Evolutionary conservation across 2,329 filamentous ascomycete genomes (phyloP).

Genomic region (Parafenestella ontariensis): DNA sequence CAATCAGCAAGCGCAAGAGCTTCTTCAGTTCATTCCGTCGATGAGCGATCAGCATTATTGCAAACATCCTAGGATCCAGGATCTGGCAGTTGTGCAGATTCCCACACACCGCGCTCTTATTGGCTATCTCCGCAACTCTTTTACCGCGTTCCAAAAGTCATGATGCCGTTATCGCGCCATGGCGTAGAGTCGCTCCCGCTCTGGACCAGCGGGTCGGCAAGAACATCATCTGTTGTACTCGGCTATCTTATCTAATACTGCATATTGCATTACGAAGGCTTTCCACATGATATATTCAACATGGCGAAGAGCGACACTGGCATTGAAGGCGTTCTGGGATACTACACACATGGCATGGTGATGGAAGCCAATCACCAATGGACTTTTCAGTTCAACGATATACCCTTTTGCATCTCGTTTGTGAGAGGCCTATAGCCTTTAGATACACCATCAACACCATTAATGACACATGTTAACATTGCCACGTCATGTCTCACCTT

Average conservation of each 20-base stretch:
- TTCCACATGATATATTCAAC: conserved; percentile 4
- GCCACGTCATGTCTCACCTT: not conserved
- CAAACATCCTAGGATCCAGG: conserved; percentile 1
- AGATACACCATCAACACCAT: conserved; percentile 4
- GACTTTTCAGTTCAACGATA: conserved; percentile 2
- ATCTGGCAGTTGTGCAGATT: not conserved
- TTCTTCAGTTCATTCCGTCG: conserved; percentile 54
- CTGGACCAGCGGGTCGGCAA: conserved; percentile 3
- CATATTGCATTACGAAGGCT: conserved; percentile 8
- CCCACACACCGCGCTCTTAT: not conserved
- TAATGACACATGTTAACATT: not conserved
- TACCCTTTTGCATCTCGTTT: conserved; percentile 15
- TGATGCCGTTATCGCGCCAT: not conserved
- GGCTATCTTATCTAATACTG: conserved; percentile 4
- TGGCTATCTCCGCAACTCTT: not conserved
- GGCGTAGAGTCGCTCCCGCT: not conserved
- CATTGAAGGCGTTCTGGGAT: conserved; percentile 11
- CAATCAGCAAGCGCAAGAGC: conserved; percentile 56
- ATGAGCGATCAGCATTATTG: conserved; percentile 7
- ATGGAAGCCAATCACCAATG: not conserved
- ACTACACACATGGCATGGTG: conserved; percentile 5
- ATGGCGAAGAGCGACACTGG: conserved; percentile 6
- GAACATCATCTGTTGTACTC: conserved; percentile 8
- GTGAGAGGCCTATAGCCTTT: not conserved
- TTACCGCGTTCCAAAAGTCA: conserved; percentile 3